Conservation (phyloP, 2,329 filamentous ascomycete genomes). For the Colletotrichum destructivum region DNA sequence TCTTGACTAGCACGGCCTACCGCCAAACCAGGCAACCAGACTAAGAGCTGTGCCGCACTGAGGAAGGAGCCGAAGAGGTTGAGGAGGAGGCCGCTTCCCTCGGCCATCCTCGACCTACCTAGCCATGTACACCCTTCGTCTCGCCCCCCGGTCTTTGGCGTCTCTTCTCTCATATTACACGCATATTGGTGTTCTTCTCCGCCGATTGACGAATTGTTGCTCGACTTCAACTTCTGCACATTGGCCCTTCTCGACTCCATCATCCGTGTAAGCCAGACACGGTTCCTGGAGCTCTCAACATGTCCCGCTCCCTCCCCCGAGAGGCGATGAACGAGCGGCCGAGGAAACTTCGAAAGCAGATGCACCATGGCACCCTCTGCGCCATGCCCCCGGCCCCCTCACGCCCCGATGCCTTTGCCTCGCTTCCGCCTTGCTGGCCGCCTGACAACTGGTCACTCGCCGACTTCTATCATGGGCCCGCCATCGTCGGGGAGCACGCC, state of each 20-base stretch:
- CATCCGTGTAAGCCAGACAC: background rate
- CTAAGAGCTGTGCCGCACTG: conserved; percentile 27
- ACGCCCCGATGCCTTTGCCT: conserved; percentile 18
- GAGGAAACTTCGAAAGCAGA: background rate
- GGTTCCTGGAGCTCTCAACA: background rate
- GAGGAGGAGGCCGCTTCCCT: conserved; percentile 13
- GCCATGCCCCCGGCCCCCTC: background rate
- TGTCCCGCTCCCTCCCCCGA: conserved; percentile 4
- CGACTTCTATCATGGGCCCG: conserved; percentile 17
- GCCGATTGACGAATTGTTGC: background rate
- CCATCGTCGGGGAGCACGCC: conserved; percentile 25
- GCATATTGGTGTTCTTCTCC: no score
- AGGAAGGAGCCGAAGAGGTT: no score
- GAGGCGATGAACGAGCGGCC: background rate
- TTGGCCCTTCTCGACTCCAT: background rate
- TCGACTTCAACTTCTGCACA: background rate
- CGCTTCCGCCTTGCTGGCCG: conserved; percentile 30
- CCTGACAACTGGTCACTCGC: conserved; percentile 10
- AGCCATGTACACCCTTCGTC: no score
- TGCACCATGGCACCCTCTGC: background rate
- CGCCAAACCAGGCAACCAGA: conserved; percentile 20
- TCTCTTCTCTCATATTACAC: background rate
- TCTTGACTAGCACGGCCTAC: fast-evolving
- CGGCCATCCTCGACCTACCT: background rate
- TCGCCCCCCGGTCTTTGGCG: background rate